Conservation (phyloP, 202 grass and related monocot species). For the Carex arenaria region DNA sequence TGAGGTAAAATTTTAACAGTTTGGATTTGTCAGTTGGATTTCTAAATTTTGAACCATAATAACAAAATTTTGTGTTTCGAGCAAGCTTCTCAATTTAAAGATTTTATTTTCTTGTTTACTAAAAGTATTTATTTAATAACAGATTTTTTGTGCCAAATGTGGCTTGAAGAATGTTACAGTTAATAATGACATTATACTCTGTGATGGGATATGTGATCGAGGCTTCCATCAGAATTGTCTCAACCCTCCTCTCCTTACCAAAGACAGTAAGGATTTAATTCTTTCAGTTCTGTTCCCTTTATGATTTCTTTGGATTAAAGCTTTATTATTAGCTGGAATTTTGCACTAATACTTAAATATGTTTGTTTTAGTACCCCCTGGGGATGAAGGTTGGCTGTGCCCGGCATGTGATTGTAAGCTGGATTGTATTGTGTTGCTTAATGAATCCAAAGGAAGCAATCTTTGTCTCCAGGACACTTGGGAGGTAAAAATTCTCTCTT, state of each 20-base stretch:
- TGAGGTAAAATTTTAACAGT: background rate
- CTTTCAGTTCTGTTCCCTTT: conserved; percentile 9
- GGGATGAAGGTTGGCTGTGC: conserved; percentile 86
- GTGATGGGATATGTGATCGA: conserved; percentile 87
- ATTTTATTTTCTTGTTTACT: background rate
- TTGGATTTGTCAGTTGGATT: background rate
- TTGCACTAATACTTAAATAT: background rate
- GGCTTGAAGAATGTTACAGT: conserved; percentile 56
- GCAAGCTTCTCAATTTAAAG: background rate
- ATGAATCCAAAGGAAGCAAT: conserved; percentile 74
- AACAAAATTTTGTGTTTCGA: background rate
- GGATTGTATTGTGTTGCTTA: conserved; percentile 77
- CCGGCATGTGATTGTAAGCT: conserved; percentile 91
- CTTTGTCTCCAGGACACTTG: conserved; percentile 83
- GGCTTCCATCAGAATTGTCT: conserved; percentile 99
- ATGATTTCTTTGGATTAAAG: conserved; percentile 16
- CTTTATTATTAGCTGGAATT: conserved; percentile 1
- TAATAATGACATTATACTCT: conserved; percentile 96
- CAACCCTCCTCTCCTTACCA: conserved; percentile 62
- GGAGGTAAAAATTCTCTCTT: conserved; percentile 55
- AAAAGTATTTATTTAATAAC: conserved; percentile 30
- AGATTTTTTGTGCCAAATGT: conserved; percentile 98
- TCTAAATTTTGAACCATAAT: background rate
- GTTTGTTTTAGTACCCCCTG: conserved; percentile 55
- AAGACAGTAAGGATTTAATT: conserved; percentile 70